phyloP scores from a whole-genome alignment of 2,329 filamentous ascomycete species.

The Botryosphaeria dothidea region DNA sequence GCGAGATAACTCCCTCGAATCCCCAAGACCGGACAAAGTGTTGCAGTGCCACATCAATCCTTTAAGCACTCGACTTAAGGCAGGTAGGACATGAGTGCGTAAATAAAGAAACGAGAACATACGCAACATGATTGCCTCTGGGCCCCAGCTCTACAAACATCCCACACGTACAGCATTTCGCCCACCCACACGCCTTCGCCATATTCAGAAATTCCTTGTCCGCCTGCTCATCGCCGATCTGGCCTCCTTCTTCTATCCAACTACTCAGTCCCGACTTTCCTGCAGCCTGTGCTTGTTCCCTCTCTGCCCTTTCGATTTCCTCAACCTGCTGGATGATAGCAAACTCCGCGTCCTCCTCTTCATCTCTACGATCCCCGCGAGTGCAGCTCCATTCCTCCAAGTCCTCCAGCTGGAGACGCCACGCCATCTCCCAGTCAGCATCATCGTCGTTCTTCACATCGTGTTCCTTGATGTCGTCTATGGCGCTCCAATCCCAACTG shows the following conservation, averaged over 20 bases:
- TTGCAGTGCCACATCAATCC: too few relatives aligned
- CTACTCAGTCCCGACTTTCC: not conserved
- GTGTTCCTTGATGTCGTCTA: not conserved
- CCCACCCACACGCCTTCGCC: slow-evolving; percentile 63
- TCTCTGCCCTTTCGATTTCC: not conserved
- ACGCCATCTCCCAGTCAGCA: not conserved
- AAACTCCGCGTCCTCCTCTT: not conserved
- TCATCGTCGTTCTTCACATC: not conserved
- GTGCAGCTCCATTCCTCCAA: not conserved
- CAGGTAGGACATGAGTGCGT: too few relatives aligned
- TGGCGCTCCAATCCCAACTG: not conserved
- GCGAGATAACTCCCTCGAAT: too few relatives aligned
- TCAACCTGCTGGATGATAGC: not conserved
- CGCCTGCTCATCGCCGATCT: not conserved
- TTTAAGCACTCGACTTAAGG: too few relatives aligned
- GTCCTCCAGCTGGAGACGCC: not conserved
- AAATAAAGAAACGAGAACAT: slow-evolving; percentile 43
- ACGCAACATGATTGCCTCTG: slow-evolving; percentile 66
- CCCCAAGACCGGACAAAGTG: too few relatives aligned
- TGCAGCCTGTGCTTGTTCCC: not conserved
- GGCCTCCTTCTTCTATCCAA: slow-evolving; percentile 18
- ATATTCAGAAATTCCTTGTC: slow-evolving; percentile 56
- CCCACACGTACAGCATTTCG: slow-evolving; percentile 65
- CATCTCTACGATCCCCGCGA: too few relatives aligned
- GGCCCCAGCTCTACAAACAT: slow-evolving; percentile 62